Percentiles rank a stretch among this genome's conserved stretches.
Conservation (phyloP, 306 rosid genomes). For the Comarum palustre region DNA sequence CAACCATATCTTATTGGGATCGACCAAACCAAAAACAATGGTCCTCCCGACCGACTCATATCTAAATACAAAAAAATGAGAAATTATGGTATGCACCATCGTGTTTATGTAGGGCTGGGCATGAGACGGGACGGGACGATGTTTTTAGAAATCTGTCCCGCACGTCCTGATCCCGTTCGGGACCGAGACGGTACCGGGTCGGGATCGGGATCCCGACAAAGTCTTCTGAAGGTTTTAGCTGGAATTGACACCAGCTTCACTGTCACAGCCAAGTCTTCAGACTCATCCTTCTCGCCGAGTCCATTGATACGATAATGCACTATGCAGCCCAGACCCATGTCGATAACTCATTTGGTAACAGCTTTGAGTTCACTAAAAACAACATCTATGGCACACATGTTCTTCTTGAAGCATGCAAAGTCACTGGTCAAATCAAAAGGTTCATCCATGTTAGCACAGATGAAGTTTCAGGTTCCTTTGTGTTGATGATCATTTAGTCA, state of each 20-base stretch:
- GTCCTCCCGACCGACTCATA: background rate
- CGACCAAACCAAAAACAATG: background rate
- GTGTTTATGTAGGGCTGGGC: no score
- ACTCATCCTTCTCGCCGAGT: constrained; percentile 41
- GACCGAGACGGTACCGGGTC: no score
- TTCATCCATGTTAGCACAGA: constrained; percentile 64
- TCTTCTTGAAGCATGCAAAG: constrained; percentile 59
- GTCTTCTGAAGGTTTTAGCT: no score
- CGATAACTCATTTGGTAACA: constrained; percentile 58
- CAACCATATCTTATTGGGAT: background rate
- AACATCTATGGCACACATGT: constrained; percentile 64
- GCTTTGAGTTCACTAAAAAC: constrained; percentile 59
- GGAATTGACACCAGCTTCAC: no score
- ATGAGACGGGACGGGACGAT: no score
- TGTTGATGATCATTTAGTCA: background rate
- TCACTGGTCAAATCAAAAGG: constrained; percentile 44
- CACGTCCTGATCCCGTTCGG: no score
- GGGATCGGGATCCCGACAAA: no score
- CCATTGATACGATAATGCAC: constrained; percentile 65
- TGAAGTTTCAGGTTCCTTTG: constrained; percentile 34
- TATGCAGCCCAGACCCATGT: constrained; percentile 69
- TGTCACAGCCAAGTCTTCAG: no score
- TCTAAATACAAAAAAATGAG: background rate
- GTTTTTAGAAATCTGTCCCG: no score
- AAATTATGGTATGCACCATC: no score